Percentiles rank a stretch among this genome's conserved stretches.
Conservation (phyloP, 495 filamentous ascomycete genomes). For the Lasiosphaeria hispida region DNA sequence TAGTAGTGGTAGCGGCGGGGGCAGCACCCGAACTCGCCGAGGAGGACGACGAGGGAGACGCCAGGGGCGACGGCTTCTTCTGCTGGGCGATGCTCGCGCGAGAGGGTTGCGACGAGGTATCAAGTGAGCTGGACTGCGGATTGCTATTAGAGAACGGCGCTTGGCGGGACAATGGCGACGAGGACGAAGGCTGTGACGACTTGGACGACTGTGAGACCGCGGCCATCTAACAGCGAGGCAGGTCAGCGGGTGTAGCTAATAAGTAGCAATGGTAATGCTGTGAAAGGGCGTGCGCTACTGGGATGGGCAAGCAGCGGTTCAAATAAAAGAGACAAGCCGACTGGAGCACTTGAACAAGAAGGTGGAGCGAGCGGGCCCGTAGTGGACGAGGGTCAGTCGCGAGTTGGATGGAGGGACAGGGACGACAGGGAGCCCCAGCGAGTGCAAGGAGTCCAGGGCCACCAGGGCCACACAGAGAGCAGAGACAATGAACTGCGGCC, state of each 20-base stretch:
- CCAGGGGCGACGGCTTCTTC: constrained; percentile 10
- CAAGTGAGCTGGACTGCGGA: too few species aligned
- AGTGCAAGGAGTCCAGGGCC: not conserved
- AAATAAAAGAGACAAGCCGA: constrained; percentile 30
- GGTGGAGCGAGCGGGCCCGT: constrained; percentile 5
- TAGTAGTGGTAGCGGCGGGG: constrained; percentile 4
- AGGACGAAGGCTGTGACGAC: constrained; percentile 16
- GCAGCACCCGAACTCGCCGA: constrained; percentile 7
- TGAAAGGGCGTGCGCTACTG: constrained; percentile 23
- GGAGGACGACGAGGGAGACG: constrained; percentile 6
- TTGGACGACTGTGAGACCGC: constrained; percentile 33
- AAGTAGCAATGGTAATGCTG: constrained; percentile 4
- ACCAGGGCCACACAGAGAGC: not conserved
- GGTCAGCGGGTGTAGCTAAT: not conserved
- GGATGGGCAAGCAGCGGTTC: constrained; percentile 31
- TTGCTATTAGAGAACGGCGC: not conserved
- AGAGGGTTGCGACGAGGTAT: not conserved
- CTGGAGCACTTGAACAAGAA: not conserved
- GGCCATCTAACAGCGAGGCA: constrained; percentile 37
- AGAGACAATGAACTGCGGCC: constrained; percentile 16
- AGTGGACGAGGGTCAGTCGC: too few species aligned
- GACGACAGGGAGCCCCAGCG: not conserved
- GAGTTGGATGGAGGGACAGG: not conserved
- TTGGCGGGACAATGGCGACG: constrained; percentile 6
- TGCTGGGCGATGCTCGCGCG: not conserved